A percentile compares a stretch with the other conserved stretches of the same genome.
Evolutionary conservation across 106 monocot genomes (phyloP).

Genomic region (Alisma plantagoaquatica): DNA sequence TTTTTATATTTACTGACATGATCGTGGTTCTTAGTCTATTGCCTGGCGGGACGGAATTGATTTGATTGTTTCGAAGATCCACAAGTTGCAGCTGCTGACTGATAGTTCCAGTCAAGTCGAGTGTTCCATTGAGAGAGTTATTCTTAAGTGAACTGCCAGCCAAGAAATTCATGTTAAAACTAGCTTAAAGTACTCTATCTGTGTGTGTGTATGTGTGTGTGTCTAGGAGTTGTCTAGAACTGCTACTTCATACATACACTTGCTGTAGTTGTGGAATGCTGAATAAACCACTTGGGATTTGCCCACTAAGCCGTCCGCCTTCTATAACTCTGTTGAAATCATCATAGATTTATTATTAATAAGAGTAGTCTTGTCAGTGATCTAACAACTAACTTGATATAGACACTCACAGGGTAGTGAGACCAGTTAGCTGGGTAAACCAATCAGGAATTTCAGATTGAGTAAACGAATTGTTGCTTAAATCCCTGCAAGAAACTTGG

Average conservation of each 20-base stretch:
- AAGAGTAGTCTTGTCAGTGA: neutral
- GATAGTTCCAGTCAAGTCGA: conserved; percentile 31
- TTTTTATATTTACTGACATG: conserved; percentile 1
- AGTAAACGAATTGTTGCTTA: conserved; percentile 77
- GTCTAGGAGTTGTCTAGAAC: neutral
- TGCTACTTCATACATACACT: conserved; percentile 46
- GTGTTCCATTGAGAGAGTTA: conserved; percentile 58
- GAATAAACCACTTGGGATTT: conserved; percentile 46
- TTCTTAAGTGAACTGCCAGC: conserved; percentile 33
- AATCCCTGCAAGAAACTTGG: conserved; percentile 29
- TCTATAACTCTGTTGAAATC: conserved; percentile 41
- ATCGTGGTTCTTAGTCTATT: neutral
- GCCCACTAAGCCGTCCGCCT: conserved; percentile 35
- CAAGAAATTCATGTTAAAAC: neutral
- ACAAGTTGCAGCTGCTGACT: conserved; percentile 38
- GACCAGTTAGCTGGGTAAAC: conserved; percentile 47
- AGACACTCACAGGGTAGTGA: conserved; percentile 52
- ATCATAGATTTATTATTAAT: neutral
- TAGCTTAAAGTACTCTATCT: neutral
- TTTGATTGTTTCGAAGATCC: conserved; percentile 20
- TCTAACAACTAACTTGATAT: neutral
- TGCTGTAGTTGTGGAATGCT: conserved; percentile 43
- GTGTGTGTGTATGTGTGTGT: neutral
- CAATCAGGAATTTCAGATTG: conserved; percentile 51
- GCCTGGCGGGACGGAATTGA: neutral